Evolutionary conservation across 148 eudicot species (phyloP).

Genomic region (Vaccinium corymbosum): DNA sequence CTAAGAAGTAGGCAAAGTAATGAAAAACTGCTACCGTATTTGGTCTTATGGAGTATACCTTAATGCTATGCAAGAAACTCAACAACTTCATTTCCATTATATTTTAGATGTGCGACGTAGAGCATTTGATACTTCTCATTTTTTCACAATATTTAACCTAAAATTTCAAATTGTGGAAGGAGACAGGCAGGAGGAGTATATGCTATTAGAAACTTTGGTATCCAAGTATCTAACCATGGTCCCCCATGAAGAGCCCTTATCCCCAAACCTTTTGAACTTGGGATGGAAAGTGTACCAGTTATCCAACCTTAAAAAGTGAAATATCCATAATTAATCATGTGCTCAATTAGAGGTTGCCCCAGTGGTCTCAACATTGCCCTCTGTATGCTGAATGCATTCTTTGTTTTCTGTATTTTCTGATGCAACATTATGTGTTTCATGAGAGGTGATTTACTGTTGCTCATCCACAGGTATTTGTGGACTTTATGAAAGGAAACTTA

Average conservation of each 20-base stretch:
- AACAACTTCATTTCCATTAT: neutral
- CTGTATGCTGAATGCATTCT: neutral
- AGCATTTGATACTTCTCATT: neutral
- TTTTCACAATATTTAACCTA: neutral
- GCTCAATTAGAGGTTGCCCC: too few relatives aligned
- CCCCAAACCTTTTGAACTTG: too few relatives aligned
- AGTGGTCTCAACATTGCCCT: neutral
- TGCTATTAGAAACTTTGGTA: too few relatives aligned
- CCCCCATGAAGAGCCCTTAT: too few relatives aligned
- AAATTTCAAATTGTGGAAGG: neutral
- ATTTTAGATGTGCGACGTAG: neutral
- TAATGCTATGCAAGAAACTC: neutral
- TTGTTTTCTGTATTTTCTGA: neutral
- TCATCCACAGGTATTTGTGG: constrained; percentile 73
- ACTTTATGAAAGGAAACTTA: constrained; percentile 84
- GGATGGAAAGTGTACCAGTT: too few relatives aligned
- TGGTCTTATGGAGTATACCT: neutral
- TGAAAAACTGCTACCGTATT: neutral
- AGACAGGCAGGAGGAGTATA: too few relatives aligned
- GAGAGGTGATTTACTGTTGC: constrained; percentile 4
- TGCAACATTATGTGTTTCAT: constrained; percentile 1
- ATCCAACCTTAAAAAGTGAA: too few relatives aligned
- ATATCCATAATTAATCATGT: too few relatives aligned
- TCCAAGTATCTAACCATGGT: too few relatives aligned
- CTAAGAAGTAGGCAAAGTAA: neutral